Conservation (phyloP, 768 basidiomycete species). For the Collybia nuda region DNA sequence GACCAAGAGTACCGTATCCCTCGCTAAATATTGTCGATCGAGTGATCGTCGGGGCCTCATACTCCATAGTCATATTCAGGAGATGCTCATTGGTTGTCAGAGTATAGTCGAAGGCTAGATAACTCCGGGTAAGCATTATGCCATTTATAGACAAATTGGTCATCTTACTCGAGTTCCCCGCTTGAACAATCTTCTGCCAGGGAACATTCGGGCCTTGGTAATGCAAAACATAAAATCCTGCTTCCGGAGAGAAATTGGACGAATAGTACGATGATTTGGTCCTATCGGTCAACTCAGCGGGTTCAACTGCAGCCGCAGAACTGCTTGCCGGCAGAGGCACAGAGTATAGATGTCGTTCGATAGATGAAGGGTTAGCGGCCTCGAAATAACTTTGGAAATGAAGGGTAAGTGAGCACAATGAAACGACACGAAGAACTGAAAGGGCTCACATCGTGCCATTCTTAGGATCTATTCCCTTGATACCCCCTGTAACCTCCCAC, state of each 20-base stretch:
- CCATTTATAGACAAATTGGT: background rate
- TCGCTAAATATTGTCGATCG: constrained; percentile 77
- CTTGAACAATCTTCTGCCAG: constrained; percentile 78
- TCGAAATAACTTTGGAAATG: constrained; percentile 72
- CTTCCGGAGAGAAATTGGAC: constrained; percentile 79
- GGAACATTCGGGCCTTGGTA: constrained; percentile 85
- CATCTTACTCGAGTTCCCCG: constrained; percentile 37
- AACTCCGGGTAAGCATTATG: background rate
- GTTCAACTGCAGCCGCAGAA: constrained; percentile 32
- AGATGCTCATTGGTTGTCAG: constrained; percentile 73
- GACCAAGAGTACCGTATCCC: constrained; percentile 65
- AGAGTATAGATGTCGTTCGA: constrained; percentile 82
- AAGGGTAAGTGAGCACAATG: constrained; percentile 10
- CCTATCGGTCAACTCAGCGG: constrained; percentile 53
- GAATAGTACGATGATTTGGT: constrained; percentile 57
- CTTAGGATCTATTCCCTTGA: constrained; percentile 68
- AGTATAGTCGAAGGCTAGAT: constrained; percentile 57
- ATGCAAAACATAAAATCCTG: constrained; percentile 78
- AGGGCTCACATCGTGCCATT: constrained; percentile 69
- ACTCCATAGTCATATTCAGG: constrained; percentile 61
- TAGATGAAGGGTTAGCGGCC: constrained; percentile 80
- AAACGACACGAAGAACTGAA: constrained; percentile 7
- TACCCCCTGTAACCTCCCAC: constrained; percentile 85
- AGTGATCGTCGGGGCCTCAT: constrained; percentile 67
- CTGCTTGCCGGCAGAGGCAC: constrained; percentile 61